Percentiles rank a stretch among this genome's conserved stretches.
These are phyloP conservation scores for Pulveroboletus sp. DNA, from an alignment of 768 basidiomycete species.

Conservation along the genomic window DNA sequence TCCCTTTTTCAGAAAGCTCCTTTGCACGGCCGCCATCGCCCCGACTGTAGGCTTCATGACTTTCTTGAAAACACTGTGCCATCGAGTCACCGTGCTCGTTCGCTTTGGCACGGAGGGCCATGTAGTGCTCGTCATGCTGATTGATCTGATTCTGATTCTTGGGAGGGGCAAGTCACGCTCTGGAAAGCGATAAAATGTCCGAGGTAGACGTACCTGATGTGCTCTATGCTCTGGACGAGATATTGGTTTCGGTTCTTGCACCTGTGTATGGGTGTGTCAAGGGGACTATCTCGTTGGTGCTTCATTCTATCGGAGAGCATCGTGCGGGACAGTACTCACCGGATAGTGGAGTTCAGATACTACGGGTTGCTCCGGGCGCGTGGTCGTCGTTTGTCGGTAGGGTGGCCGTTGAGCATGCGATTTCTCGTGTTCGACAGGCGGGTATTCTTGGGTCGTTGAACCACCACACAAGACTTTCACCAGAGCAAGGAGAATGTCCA, in stretches of 20 bases:
- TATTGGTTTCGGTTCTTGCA: constrained; percentile 14
- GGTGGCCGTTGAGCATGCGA: constrained; percentile 10
- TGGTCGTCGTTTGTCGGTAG: not conserved
- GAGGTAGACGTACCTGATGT: constrained; percentile 13
- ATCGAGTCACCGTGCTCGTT: constrained; percentile 76
- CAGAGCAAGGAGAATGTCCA: constrained; percentile 25
- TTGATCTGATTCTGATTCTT: constrained; percentile 59
- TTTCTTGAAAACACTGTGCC: constrained; percentile 63
- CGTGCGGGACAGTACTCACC: constrained; percentile 13
- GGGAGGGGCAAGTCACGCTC: constrained; percentile 3
- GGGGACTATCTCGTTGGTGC: constrained; percentile 1
- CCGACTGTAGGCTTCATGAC: constrained; percentile 67
- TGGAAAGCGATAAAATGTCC: not conserved
- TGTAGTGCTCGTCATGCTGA: constrained; percentile 66
- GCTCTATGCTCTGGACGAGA: constrained; percentile 13
- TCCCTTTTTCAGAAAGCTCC: constrained; percentile 74
- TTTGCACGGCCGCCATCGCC: constrained; percentile 80
- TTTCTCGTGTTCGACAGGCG: constrained; percentile 2
- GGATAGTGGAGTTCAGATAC: constrained; percentile 3
- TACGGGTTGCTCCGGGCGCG: constrained; percentile 1
- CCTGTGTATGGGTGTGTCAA: constrained; percentile 10
- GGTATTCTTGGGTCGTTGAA: constrained; percentile 12
- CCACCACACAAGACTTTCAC: constrained; percentile 23
- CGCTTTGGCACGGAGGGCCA: constrained; percentile 66
- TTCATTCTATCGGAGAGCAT: not conserved